Evolutionary conservation across 2,329 filamentous ascomycete species (phyloP), one percentile per base, ranked within the genome.

Genomic region (Bretziella fagacearum): DNA sequence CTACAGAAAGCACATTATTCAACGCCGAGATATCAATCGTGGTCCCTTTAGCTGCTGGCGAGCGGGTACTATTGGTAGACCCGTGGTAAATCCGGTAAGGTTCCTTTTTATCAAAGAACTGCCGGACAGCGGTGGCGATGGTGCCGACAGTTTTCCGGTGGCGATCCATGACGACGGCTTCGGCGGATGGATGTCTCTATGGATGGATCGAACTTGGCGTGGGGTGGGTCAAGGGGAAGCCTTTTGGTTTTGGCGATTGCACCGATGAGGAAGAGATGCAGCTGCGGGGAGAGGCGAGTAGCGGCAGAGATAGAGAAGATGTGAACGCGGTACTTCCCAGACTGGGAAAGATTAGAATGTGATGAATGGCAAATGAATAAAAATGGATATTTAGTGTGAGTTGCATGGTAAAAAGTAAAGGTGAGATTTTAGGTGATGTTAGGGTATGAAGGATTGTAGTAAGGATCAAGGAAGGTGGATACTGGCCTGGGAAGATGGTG

Each of bases 41-140:
- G 50, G 59, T 63, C 52, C 55, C 58, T 55, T 63, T 55, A 62
- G 71, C 51, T n/a, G 27, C 40, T 4, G 30, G 37, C 62, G 70
- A 70, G 4, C 71, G 75, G 40, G 82, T 86, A 57, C 73, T 80
- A 65, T 86, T 86, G 46, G 82, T 85, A 33, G 76, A 79, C 55
- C 81, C 82, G 65, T 86, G 81, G 59, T 71, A 77, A 64, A 87
- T 84, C 52, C 81, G 74, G 65, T 81, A 87, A 18, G 79, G 72
- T 57, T 68, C 62, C 41, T 61, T 59, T 41, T 63, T 59, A 50
- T 65, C 62, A 57, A 68, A 72, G 59, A 67, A 68, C 56, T 61
- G 55, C 50, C 65, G 64, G 43, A 73, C 67, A 4, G 67, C 60
- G 22, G 63, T 53, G 37, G 71, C 63, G 51, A 74, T 69, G 29